Percentiles rank a stretch among this genome's conserved stretches.
phyloP scores from a whole-genome alignment of 129 eudicot species.

The Chrysanthemum lavandulifolium region DNA sequence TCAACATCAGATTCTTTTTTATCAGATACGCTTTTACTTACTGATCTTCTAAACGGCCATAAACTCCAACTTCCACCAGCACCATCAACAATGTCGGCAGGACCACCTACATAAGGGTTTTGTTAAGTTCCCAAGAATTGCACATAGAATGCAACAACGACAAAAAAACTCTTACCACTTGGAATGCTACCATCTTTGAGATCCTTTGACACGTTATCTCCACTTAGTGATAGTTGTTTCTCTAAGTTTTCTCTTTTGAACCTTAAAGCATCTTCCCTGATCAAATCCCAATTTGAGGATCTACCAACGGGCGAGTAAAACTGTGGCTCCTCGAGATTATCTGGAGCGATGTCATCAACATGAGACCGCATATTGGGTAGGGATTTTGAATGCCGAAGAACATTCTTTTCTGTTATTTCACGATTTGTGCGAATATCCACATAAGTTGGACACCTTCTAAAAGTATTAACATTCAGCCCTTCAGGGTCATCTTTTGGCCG shows the following conservation, averaged over 20 bases:
- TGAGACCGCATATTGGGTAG: slow-evolving; percentile 51
- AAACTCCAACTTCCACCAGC: slow-evolving; percentile 57
- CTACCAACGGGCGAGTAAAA: slow-evolving; percentile 45
- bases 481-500: slow-evolving; percentile 24
- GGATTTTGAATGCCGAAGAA: slow-evolving; percentile 42
- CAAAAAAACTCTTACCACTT: slow-evolving; percentile 41
- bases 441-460: slow-evolving; percentile 36
- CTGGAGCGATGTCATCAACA: slow-evolving; percentile 23
- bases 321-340: slow-evolving; percentile 27
- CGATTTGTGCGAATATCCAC: slow-evolving; percentile 29
- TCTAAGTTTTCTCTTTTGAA: slow-evolving; percentile 19
- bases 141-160: not conserved
- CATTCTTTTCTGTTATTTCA: slow-evolving; percentile 32
- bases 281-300: slow-evolving; percentile 36
- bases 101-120: slow-evolving; percentile 37
- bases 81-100: slow-evolving; percentile 36
- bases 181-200: slow-evolving; percentile 41
- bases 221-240: slow-evolving; percentile 24
- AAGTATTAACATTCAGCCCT: slow-evolving; percentile 20
- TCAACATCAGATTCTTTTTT: slow-evolving; percentile 31
- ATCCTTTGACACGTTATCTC: slow-evolving; percentile 33
- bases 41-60: slow-evolving; percentile 68
- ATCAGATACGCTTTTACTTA: slow-evolving; percentile 35
- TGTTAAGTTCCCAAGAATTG: not conserved
- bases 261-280: slow-evolving; percentile 33